A percentile compares a stretch with the other conserved stretches of the same genome.
These are phyloP conservation scores for Aaosphaeria arxii DNA, from an alignment of 2,329 filamentous ascomycete genomes.

Conservation along the genomic window DNA sequence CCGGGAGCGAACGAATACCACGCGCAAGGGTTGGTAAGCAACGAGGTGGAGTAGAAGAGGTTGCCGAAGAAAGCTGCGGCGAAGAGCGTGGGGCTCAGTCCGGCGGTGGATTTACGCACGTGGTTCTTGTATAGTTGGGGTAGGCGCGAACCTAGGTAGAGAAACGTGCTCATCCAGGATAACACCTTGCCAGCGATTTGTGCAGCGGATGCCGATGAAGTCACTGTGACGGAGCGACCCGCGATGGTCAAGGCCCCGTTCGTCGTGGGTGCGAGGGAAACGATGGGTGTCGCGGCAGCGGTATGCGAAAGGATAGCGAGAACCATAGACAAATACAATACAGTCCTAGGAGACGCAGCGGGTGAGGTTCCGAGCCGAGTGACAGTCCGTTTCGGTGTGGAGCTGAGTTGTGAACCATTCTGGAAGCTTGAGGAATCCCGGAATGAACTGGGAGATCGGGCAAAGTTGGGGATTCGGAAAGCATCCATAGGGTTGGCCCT, in stretches of 20 bases:
- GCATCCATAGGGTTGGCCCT: constrained; percentile 31
- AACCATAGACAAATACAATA: constrained; percentile 46
- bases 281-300: constrained; percentile 26
- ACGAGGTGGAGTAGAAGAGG: constrained; percentile 62
- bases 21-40: constrained; percentile 62
- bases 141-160: constrained; percentile 37
- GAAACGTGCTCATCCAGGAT: constrained; percentile 43
- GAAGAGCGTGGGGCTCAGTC: constrained; percentile 62
- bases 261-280: constrained; percentile 19
- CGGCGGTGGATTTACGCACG: constrained; percentile 59
- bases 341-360: constrained; percentile 45
- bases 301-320: constrained; percentile 42
- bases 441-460: constrained; percentile 23
- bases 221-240: constrained; percentile 9
- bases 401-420: constrained; percentile 14
- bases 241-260: constrained; percentile 11
- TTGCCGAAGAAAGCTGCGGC: constrained; percentile 66
- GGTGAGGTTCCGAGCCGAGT: constrained; percentile 37
- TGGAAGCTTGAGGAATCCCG: constrained; percentile 18
- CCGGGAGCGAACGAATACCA: constrained; percentile 55
- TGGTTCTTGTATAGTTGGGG: constrained; percentile 68
- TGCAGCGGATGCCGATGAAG: constrained; percentile 15
- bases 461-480: constrained; percentile 38
- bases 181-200: constrained; percentile 40
- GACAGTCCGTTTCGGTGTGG: constrained; percentile 26